phyloP scores from a whole-genome alignment of 129 eudicot genomes.

The Kitagawia praeruptora region DNA sequence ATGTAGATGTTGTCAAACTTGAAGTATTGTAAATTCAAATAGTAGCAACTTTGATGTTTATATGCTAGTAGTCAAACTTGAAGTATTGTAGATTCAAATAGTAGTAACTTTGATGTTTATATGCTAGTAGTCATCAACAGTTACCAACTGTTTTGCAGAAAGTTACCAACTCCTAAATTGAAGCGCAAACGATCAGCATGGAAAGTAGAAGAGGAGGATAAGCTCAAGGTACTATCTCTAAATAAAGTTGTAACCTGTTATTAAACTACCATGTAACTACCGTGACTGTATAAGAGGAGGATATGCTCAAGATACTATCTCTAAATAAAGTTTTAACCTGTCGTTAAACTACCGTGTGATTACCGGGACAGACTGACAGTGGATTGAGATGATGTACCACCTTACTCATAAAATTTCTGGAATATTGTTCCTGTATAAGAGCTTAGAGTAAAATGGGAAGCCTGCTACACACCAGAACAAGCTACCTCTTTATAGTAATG shows the following conservation, averaged over 20 bases:
- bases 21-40: background rate
- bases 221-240: constrained; percentile 41
- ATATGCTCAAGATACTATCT: constrained; percentile 49
- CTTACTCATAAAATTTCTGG: background rate
- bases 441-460: background rate
- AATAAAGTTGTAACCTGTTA: background rate
- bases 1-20: too few species aligned
- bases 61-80: background rate
- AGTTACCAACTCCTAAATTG: constrained; percentile 6
- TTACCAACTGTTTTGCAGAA: constrained; percentile 14
- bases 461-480: background rate
- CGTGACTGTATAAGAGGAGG: background rate
- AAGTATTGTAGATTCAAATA: background rate
- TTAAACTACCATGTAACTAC: background rate
- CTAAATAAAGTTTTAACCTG: background rate
- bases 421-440: background rate
- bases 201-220: constrained; percentile 61
- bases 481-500: background rate
- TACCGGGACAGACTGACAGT: background rate
- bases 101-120: background rate
- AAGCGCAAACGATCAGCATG: constrained; percentile 31
- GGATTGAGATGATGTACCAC: background rate
- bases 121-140: constrained; percentile 6
- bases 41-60: background rate
- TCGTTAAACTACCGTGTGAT: background rate